A percentile compares a stretch with the other conserved stretches of the same genome.
Evolutionary conservation across 2,329 filamentous ascomycete species (phyloP).

Genomic region (Aspergillus intermedius): DNA sequence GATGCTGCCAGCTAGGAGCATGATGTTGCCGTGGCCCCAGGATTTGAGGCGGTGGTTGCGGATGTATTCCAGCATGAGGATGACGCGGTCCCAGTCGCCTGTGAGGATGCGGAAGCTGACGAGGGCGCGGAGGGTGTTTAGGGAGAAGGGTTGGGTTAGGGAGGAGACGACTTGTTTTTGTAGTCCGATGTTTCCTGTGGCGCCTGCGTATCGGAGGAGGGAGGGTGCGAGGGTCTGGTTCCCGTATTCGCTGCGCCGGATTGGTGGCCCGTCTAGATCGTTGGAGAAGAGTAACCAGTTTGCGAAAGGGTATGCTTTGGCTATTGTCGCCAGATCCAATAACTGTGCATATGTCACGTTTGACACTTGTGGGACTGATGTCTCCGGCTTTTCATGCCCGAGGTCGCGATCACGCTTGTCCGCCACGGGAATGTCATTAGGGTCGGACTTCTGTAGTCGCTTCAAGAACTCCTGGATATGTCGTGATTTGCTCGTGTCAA

Average conservation of each 20-base stretch:
- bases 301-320: conserved; percentile 44
- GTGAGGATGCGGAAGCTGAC: conserved; percentile 27
- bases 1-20: conserved; percentile 32
- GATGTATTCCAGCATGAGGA: conserved; percentile 27
- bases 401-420: conserved; percentile 8
- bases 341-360: conserved; percentile 44
- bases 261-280: conserved; percentile 50
- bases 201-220: conserved; percentile 49
- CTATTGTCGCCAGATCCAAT: conserved; percentile 45
- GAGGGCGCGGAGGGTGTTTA: conserved; percentile 31
- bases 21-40: conserved; percentile 34
- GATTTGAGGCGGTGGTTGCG: conserved; percentile 27
- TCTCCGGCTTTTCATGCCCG: conserved; percentile 7
- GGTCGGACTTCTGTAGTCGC: conserved; percentile 9
- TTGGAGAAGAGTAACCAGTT: conserved; percentile 48
- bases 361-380: conserved; percentile 38
- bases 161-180: conserved; percentile 23
- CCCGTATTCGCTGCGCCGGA: conserved; percentile 40
- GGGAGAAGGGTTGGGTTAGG: conserved; percentile 25
- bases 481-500: conserved; percentile 30
- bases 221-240: conserved; percentile 46
- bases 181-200: conserved; percentile 38
- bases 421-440: conserved; percentile 11
- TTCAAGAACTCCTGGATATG: conserved; percentile 28
- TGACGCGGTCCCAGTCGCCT: conserved; percentile 29